These are phyloP conservation scores for Talaromyces stipitatus DNA, from an alignment of 495 filamentous ascomycete species.

Conservation along the genomic window DNA sequence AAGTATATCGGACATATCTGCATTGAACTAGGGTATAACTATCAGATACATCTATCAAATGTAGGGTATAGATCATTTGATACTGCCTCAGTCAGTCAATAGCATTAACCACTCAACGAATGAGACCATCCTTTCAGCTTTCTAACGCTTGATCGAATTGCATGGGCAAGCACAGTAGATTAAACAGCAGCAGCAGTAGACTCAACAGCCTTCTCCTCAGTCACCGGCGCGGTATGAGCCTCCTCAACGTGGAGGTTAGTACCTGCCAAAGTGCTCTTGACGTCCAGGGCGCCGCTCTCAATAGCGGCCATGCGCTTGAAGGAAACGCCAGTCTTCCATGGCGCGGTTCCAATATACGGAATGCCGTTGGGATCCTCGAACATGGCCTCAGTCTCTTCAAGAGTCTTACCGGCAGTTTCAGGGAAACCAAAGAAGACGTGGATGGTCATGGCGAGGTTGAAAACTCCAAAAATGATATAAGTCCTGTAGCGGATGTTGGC, in stretches of 20 bases:
- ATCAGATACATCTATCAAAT: neutral
- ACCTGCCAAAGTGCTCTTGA: neutral
- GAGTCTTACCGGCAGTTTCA: slow-evolving; percentile 73
- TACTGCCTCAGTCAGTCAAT: neutral
- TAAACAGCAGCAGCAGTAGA: neutral
- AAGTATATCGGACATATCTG: neutral
- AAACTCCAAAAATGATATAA: slow-evolving; percentile 70
- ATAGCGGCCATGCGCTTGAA: slow-evolving; percentile 12
- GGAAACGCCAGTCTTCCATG: slow-evolving; percentile 57
- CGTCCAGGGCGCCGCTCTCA: neutral
- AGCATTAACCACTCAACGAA: neutral
- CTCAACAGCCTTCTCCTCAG: neutral
- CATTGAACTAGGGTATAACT: slow-evolving; percentile 2
- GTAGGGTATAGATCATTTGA: neutral
- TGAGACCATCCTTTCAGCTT: no score
- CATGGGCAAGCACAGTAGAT: no score
- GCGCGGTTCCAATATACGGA: slow-evolving; percentile 56
- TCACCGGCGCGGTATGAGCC: neutral
- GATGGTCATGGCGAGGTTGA: slow-evolving; percentile 62
- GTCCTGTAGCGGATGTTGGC: slow-evolving; percentile 65
- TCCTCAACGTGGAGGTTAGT: slow-evolving; percentile 1
- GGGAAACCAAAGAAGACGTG: slow-evolving; percentile 80
- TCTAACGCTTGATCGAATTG: no score
- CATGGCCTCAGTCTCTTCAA: slow-evolving; percentile 67
- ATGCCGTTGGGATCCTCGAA: slow-evolving; percentile 57